Evolutionary conservation across 441 rosid species (phyloP).

Genomic region (Populus hybrid): DNA sequence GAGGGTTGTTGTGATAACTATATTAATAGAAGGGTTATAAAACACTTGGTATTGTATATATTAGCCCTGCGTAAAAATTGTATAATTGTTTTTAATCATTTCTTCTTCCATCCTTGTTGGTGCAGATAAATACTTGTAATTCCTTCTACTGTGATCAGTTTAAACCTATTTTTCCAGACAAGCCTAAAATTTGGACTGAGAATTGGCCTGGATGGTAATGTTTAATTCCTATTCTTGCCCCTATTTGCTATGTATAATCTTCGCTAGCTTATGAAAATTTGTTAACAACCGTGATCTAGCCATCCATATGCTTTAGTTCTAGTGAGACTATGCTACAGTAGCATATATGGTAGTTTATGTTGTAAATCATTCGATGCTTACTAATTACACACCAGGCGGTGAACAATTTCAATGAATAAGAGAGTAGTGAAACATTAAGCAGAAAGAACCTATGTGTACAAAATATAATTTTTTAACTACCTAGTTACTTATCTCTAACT

Average conservation of each 20-base stretch:
- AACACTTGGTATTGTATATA: background rate
- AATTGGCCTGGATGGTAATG: constrained; percentile 99
- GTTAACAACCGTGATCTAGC: background rate
- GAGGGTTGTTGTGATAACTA: background rate
- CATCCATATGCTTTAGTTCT: background rate
- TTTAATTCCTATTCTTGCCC: constrained; percentile 14
- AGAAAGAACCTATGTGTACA: background rate
- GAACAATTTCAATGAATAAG: background rate
- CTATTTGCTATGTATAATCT: background rate
- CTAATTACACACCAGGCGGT: background rate
- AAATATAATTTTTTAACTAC: no score
- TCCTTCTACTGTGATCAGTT: constrained; percentile 88
- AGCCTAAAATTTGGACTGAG: constrained; percentile 99
- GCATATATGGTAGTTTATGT: background rate
- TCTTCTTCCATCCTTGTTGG: constrained; percentile 12
- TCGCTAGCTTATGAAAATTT: constrained; percentile 1
- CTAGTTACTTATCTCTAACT: background rate
- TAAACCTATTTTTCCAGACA: constrained; percentile 69
- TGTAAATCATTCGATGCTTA: background rate
- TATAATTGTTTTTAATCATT: background rate
- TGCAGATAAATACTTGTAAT: constrained; percentile 93
- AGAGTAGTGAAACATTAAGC: background rate
- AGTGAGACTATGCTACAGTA: background rate
- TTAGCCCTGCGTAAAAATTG: background rate
- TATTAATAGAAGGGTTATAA: background rate